Evolutionary conservation across 2,329 filamentous ascomycete species (phyloP).

Genomic region (Cercospora sp.): DNA sequence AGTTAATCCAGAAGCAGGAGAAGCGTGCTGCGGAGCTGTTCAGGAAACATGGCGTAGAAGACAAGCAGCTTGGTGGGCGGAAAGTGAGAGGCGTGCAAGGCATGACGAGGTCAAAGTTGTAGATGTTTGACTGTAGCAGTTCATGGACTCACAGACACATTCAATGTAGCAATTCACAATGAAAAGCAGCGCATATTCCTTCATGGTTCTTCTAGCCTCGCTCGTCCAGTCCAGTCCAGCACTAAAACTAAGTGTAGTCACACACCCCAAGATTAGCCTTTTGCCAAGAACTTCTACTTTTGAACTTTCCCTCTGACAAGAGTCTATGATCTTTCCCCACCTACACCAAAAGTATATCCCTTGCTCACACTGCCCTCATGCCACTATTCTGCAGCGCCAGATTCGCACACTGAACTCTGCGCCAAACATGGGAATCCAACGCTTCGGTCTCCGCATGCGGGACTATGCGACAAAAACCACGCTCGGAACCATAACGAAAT

Average conservation of each 20-base stretch:
- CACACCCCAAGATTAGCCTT: background rate
- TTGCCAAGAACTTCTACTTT: background rate
- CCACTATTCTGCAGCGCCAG: background rate
- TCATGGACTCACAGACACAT: background rate
- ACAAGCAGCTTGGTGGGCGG: conserved; percentile 44
- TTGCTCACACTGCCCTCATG: background rate
- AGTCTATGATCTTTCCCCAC: background rate
- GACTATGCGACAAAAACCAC: conserved; percentile 18
- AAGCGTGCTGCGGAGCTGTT: conserved; percentile 66
- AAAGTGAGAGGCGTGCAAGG: conserved; percentile 31
- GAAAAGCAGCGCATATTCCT: background rate
- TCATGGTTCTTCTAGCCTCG: background rate
- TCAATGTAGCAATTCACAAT: background rate
- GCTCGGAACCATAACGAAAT: conserved; percentile 42
- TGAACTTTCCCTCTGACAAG: background rate
- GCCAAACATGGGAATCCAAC: conserved; percentile 29
- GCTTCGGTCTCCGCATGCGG: conserved; percentile 28
- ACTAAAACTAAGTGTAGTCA: background rate
- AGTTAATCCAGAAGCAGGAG: conserved; percentile 64
- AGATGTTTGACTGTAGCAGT: background rate
- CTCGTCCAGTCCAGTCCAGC: background rate
- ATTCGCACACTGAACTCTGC: background rate
- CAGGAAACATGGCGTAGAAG: conserved; percentile 56
- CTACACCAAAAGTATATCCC: background rate
- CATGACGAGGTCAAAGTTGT: conserved; percentile 44